Base-by-base conservation (phyloP, 306 rosid genomes). In the Lithocarpus polystachyus region DNA sequence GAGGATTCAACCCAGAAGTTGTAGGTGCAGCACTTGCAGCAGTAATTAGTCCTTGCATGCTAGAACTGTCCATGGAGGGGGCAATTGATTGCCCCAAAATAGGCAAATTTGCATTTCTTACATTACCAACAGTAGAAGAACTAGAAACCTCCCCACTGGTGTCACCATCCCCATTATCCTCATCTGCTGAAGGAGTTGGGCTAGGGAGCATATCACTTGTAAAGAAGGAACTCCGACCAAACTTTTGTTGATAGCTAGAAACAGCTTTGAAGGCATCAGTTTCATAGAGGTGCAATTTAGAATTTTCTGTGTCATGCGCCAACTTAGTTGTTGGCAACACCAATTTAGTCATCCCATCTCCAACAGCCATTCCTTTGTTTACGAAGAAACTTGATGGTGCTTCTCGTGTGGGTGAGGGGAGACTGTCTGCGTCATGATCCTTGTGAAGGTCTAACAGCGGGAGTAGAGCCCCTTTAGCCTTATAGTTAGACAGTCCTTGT, bases 401-500 rank as follows among this genome's bases (percentile, higher is more conserved):
- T 78, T 91, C 97, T 31, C 94, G 89, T 4, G 99, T 96, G 37
- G 99, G 99, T 18, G 99, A 96, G 24, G 99, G 99, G 75, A 96
- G 92, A 84, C 98, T 91, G 86, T 96, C 99, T 45, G 33, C 86
- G 81, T 96, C 99, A 71, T 96, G 99, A 79, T 91, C 98, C 90
- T 90, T 92, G 86, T 96, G 99, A 82, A 93, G 96, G 83, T 96
- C 99, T 33, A 96, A 82, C 77, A 96, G 84, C 55, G 99, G 99
- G 23, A 93, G 89, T 77, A 88, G 82, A 68, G 79, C 19, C 48
- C 93, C 96, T 79, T 96, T 91, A 74, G 91, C 80, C 89, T 86
- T 93, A 19, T 84, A 40, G 82, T 76, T 87, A 82, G 87, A 82
- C 51, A 80, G 86, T 59, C 89, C 92, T 79, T 88, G 75, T 81